These are phyloP conservation scores for Ceratobasidium sp. DNA, from an alignment of 1,284 basidiomycete genomes.

Conservation along the genomic window DNA sequence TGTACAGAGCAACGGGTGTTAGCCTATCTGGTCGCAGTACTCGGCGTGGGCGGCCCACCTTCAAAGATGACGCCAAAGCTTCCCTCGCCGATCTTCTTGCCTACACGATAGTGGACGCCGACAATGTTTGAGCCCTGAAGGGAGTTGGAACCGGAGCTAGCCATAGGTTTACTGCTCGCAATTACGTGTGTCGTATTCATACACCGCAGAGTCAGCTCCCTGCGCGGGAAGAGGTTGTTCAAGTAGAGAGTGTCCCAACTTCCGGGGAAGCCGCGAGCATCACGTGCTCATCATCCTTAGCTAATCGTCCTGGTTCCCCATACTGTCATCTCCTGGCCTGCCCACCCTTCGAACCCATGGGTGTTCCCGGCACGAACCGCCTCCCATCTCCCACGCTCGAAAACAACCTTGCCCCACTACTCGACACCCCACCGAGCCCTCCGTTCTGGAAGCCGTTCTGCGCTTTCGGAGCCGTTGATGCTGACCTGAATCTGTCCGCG, in stretches of 20 bases:
- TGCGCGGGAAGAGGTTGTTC: constrained; percentile 35
- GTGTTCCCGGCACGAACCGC: constrained; percentile 31
- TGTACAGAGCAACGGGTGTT: constrained; percentile 53
- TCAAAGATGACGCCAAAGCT: constrained; percentile 76
- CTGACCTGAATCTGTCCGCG: constrained; percentile 2
- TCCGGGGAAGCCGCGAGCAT: constrained; percentile 19
- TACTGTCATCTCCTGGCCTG: constrained; percentile 22
- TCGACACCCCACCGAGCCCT: background rate
- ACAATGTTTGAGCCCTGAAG: constrained; percentile 59
- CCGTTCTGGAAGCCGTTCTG: background rate
- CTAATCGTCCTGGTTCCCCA: constrained; percentile 17
- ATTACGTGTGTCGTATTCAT: constrained; percentile 46
- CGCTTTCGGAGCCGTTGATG: background rate
- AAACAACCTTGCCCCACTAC: constrained; percentile 1
- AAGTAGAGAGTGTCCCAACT: constrained; percentile 36
- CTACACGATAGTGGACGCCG: constrained; percentile 82
- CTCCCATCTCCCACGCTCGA: constrained; percentile 24
- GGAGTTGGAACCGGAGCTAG: constrained; percentile 15
- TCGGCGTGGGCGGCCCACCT: constrained; percentile 32
- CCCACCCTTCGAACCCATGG: constrained; percentile 19
- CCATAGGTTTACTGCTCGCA: constrained; percentile 43
- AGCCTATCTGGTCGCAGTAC: constrained; percentile 27
- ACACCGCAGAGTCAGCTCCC: constrained; percentile 21
- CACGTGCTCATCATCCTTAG: constrained; percentile 29
- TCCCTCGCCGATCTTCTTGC: constrained; percentile 74